Evolutionary conservation across 345 rosid genomes (phyloP), one percentile per base, ranked within the genome.

Genomic region (Lenwebbia sp.): DNA sequence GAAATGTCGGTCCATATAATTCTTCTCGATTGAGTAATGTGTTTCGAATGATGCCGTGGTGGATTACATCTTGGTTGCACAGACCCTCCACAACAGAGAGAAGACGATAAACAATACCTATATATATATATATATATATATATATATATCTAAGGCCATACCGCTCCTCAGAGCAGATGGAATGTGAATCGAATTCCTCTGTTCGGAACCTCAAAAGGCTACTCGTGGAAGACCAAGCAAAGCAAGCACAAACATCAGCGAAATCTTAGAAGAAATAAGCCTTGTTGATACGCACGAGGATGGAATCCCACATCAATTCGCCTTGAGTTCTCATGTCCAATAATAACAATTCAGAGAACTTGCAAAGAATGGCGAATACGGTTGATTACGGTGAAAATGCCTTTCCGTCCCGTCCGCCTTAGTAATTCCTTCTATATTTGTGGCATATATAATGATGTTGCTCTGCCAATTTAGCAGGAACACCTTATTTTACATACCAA

Each of bases 401-500:
- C 47, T 4, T 70, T 70, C 40, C 13, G 5, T 10, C 47, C 21
- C 0, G 3, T 70, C 6, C 21, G 33, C 78, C 78, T 70, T 10
- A 10, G 78, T 70, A 70, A 33, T 70, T 33, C 78, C 78, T 70
- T 33, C 25, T 70, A 17, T 33, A 11, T 70, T 37, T 70, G 13
- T 37, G 26, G 19, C 47, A 70, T 9, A 37, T 33, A 21, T 37
- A 10, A 70, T 9, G 47, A 19, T 10, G 81, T 1, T 19, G 81
- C 47, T 37, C 81, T 37, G 81, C 47, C 81, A 37, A 10, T 70
- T 70, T 10, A 70, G 81, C 81, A 37, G 23, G 81, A 70, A 19
- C 81, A 10, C 55, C 47, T 62, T 84, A 62, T 84, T 62, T 84
- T n/a, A 26, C 60, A 57, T 49, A 87, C 65, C 83, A 87, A 88